Evolutionary conservation across 164 flowering plant species (phyloP).

Genomic region (Brasenia schreberi): DNA sequence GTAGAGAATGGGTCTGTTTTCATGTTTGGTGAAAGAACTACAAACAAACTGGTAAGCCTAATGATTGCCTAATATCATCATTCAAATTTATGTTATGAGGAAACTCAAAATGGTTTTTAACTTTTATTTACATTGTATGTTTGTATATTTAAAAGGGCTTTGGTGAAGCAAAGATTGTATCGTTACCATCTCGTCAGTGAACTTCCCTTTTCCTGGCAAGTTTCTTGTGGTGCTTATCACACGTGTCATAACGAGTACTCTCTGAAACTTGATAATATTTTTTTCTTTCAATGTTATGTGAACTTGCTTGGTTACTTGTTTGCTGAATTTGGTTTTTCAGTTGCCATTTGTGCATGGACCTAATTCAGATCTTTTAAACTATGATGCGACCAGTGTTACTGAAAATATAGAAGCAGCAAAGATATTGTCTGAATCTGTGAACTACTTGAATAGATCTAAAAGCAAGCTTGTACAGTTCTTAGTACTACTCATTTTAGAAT

Average conservation of each 20-base stretch:
- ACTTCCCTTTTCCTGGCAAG: constrained; percentile 53
- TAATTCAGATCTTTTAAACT: no score
- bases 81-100: neutral
- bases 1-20: constrained; percentile 76
- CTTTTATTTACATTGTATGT: neutral
- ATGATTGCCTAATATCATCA: neutral
- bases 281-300: neutral
- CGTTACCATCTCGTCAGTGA: constrained; percentile 35
- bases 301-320: no score
- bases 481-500: no score
- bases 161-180: constrained; percentile 23
- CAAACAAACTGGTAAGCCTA: constrained; percentile 36
- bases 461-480: no score
- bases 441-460: no score
- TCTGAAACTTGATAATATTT: neutral
- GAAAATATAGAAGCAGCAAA: no score
- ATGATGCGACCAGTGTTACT: no score
- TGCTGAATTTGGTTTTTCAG: no score
- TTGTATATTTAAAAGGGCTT: constrained; percentile 30
- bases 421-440: no score
- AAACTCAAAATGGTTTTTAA: neutral
- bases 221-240: constrained; percentile 97
- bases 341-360: no score
- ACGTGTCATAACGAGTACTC: constrained; percentile 74
- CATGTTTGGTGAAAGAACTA: constrained; percentile 63